Percentiles rank a stretch among this genome's conserved stretches.
phyloP scores from a whole-genome alignment of 2,329 filamentous ascomycete species.

The Calonectria pseudoreteaudii region DNA sequence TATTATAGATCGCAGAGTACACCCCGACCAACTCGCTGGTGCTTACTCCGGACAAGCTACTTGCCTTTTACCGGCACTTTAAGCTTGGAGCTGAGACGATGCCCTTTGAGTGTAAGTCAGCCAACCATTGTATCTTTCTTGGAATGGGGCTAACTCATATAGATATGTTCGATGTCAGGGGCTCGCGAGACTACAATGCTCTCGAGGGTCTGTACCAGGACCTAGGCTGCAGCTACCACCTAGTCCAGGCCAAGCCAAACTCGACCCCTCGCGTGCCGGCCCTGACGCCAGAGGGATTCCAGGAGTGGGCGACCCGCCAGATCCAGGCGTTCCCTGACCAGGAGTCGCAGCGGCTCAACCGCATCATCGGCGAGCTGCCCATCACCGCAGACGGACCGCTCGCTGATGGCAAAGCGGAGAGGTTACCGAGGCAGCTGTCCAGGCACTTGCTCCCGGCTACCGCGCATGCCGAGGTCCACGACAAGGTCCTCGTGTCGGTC shows the following conservation, averaged over 20 bases:
- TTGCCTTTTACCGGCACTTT: slow-evolving; percentile 77
- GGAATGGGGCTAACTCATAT: neutral
- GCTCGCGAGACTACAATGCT: slow-evolving; percentile 39
- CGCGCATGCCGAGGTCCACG: slow-evolving; percentile 67
- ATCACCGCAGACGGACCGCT: slow-evolving; percentile 69
- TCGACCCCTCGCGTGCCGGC: slow-evolving; percentile 71
- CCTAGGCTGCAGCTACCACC: slow-evolving; percentile 71
- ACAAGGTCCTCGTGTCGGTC: slow-evolving; percentile 71
- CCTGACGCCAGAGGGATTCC: slow-evolving; percentile 76
- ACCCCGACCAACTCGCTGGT: slow-evolving; percentile 63
- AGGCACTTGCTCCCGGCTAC: slow-evolving; percentile 76
- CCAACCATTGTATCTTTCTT: neutral
- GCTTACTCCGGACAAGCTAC: slow-evolving; percentile 80
- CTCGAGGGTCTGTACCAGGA: slow-evolving; percentile 64
- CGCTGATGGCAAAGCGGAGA: slow-evolving; percentile 73
- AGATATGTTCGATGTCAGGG: slow-evolving; percentile 65
- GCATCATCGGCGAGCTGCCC: slow-evolving; percentile 76
- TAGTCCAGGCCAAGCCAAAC: slow-evolving; percentile 66
- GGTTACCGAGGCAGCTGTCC: slow-evolving; percentile 83
- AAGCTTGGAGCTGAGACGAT: slow-evolving; percentile 74
- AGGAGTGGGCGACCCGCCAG: slow-evolving; percentile 77
- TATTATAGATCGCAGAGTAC: slow-evolving; percentile 46
- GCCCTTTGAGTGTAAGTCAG: slow-evolving; percentile 73
- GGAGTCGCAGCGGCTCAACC: slow-evolving; percentile 77
- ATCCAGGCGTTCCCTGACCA: slow-evolving; percentile 81